Percentiles rank a stretch among this genome's conserved stretches.
Conservation (phyloP, 1,139 yeast genomes). For the Hansenula sp. region DNA sequence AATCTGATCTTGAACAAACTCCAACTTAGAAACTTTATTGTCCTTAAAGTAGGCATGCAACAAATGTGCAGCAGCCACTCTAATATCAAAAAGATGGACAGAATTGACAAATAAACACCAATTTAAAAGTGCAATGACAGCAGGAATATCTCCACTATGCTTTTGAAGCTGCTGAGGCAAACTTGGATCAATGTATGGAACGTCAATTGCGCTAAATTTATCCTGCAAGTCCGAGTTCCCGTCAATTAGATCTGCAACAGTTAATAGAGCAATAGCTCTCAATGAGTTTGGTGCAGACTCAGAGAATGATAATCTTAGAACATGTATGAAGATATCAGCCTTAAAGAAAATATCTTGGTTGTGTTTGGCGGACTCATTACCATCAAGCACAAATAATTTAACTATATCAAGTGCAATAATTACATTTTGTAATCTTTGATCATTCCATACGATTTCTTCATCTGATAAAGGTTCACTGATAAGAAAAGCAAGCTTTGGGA, state of each 20-base stretch:
- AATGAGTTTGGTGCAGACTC: constrained; percentile 56
- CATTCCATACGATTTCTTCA: constrained; percentile 61
- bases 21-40: constrained; percentile 55
- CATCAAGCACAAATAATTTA: constrained; percentile 68
- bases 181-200: constrained; percentile 87
- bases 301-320: constrained; percentile 66
- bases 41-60: constrained; percentile 65
- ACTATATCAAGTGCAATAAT: constrained; percentile 68
- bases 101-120: constrained; percentile 82
- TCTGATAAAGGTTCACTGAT: constrained; percentile 55
- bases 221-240: constrained; percentile 61
- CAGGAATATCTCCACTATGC: constrained; percentile 44
- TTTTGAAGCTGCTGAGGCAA: constrained; percentile 36
- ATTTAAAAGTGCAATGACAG: constrained; percentile 66
- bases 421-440: constrained; percentile 65
- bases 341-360: constrained; percentile 64
- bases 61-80: constrained; percentile 67
- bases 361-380: constrained; percentile 54
- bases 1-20: constrained; percentile 66
- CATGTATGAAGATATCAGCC: constrained; percentile 60
- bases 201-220: constrained; percentile 76
- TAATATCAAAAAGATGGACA: constrained; percentile 75
- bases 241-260: constrained; percentile 73
- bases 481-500: constrained; percentile 57
- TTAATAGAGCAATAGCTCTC: constrained; percentile 61